Conservation (phyloP, 345 rosid species). For the Lepidium didymum region DNA sequence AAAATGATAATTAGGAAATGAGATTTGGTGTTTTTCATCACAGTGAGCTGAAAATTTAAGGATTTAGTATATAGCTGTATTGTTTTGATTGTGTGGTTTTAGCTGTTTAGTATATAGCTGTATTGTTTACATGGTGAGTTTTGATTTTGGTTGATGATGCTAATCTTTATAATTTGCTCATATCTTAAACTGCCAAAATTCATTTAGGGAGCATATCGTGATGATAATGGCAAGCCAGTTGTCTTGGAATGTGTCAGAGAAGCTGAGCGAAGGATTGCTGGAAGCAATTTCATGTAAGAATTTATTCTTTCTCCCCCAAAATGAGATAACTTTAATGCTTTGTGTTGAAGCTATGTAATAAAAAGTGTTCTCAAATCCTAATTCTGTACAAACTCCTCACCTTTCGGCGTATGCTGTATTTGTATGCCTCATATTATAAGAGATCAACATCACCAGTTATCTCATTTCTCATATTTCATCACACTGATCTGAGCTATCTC, state of each 20-base stretch:
- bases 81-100: not conserved
- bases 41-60: not conserved
- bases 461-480: not conserved
- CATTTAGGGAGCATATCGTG: constrained; percentile 83
- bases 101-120: not conserved
- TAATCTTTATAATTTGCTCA: not conserved
- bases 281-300: constrained; percentile 63
- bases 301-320: not conserved
- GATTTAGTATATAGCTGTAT: not conserved
- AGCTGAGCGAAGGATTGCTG: constrained; percentile 83
- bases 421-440: not conserved
- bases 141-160: not conserved
- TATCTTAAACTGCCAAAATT: not conserved
- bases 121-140: not conserved
- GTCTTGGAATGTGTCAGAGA: constrained; percentile 87
- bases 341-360: not conserved
- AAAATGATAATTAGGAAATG: not conserved
- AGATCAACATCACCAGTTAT: not conserved
- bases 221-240: constrained; percentile 91
- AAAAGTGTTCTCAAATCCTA: not conserved
- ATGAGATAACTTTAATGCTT: not conserved
- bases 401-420: not conserved
- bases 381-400: not conserved
- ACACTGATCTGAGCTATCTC: constrained; percentile 4
- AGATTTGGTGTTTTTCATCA: not conserved